Base-by-base conservation (phyloP, 768 basidiomycete species). In the Leucosporidium scottii region DNA sequence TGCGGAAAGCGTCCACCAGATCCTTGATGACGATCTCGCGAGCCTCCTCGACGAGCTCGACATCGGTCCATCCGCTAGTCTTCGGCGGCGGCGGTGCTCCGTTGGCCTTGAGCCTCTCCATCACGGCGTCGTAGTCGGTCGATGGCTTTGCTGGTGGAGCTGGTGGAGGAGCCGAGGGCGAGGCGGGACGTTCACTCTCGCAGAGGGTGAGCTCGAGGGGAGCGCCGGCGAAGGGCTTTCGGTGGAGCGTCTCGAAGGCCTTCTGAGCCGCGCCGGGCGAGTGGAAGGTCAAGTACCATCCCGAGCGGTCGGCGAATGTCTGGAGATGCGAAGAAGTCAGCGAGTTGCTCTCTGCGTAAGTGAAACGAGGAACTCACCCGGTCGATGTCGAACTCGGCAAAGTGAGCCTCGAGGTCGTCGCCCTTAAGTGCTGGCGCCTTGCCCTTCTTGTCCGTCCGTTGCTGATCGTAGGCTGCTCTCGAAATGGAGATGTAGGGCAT, bases 201-300 rank as follows among this genome's bases (percentile, higher is more conserved):
- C 55, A 34, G 23, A 68, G 48, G 25, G 30, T 17, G 75, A 75
- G 49, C 23, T 64, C 58, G 71, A 76, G 65, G 68, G 71, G n/a
- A 56, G 66, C 67, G 51, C 76, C 65, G 20, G 65, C 59, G 63
- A 78, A 68, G 10, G 69, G 66, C 34, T 75, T 72, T 20, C 76
- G 76, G 55, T 80, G 74, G 36, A 93, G 83, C 4, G 90, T 85
- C 71, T 84, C 83, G 13, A 82, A 82, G 0, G 90, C 89, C 4
- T 87, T 82, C 9, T 85, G 81, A 0, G 92, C 92, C 0, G 83
- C 77, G 63, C 84, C 84, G 3, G 81, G 75, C 6, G 84, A 83
- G 25, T 80, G 75, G 76, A 96, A 97, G 5, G 91, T 88, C 70
- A 93, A 83, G 75, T 92, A 93, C 82, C 90, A 87, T 15, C 86